Percentiles rank a stretch among this genome's conserved stretches.
phyloP scores from a whole-genome alignment of 2,329 filamentous ascomycete genomes.

The Macrophomina pseudophaseolina region DNA sequence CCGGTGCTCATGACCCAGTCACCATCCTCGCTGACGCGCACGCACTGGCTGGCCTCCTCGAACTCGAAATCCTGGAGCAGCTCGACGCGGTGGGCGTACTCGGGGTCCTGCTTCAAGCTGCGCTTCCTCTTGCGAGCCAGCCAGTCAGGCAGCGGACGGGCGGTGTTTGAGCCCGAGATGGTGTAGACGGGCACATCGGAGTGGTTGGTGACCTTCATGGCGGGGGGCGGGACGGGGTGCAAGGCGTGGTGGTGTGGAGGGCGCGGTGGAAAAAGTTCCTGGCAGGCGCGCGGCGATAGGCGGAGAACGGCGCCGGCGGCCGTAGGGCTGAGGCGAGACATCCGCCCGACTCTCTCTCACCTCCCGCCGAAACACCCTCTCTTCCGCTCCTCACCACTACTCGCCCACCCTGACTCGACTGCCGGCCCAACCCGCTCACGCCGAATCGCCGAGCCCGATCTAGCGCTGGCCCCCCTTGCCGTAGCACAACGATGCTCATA shows the following conservation, averaged over 20 bases:
- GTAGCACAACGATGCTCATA: constrained; percentile 19
- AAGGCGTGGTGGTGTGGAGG: constrained; percentile 3
- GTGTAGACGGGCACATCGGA: constrained; percentile 91
- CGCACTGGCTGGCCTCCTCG: constrained; percentile 89
- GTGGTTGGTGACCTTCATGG: constrained; percentile 82
- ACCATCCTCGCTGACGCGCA: constrained; percentile 90
- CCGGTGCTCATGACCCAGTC: constrained; percentile 97
- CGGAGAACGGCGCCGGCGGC: neutral
- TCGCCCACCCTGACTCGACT: constrained; percentile 7
- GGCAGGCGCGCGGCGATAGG: constrained; percentile 10
- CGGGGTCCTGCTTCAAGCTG: constrained; percentile 87
- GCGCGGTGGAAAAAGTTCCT: constrained; percentile 22
- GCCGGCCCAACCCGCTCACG: neutral
- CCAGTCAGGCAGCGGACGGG: constrained; percentile 92
- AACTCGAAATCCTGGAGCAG: constrained; percentile 98
- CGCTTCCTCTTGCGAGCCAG: constrained; percentile 87
- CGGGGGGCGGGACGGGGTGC: constrained; percentile 30
- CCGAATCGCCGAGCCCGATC: constrained; percentile 15
- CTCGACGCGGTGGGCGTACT: constrained; percentile 93
- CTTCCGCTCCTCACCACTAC: neutral
- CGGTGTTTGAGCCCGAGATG: constrained; percentile 87
- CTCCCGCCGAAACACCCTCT: neutral
- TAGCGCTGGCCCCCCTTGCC: neutral
- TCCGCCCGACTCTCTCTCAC: no score
- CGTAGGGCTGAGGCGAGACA: constrained; percentile 19